Conservation (phyloP, 768 basidiomycete genomes). For the Favolaschia claudopus region DNA sequence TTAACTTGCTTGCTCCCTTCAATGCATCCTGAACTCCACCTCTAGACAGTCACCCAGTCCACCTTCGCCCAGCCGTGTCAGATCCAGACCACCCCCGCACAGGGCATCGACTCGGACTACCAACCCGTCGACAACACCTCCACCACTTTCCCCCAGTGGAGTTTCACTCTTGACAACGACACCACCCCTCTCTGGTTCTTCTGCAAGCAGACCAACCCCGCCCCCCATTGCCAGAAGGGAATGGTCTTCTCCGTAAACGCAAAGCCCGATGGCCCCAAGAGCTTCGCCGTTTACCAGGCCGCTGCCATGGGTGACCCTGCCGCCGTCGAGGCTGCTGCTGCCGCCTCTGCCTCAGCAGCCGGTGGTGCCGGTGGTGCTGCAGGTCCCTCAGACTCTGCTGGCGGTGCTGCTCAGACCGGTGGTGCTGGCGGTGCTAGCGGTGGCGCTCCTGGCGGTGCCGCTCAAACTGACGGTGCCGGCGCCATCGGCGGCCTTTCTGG, state of each 20-base stretch:
- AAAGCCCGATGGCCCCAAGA: constrained; percentile 46
- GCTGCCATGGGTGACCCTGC: constrained; percentile 8
- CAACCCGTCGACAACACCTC: constrained; percentile 43
- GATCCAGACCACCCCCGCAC: constrained; percentile 39
- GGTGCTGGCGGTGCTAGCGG: constrained; percentile 11
- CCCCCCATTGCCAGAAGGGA: constrained; percentile 57
- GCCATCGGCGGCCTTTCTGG: constrained; percentile 25
- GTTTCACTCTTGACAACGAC: constrained; percentile 53
- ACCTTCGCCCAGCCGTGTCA: constrained; percentile 63
- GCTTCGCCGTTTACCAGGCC: constrained; percentile 56
- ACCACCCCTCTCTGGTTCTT: constrained; percentile 68
- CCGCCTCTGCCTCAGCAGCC: neutral
- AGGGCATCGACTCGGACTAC: constrained; percentile 63
- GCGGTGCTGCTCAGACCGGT: constrained; percentile 11
- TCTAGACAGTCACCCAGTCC: constrained; percentile 66
- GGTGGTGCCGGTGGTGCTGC: neutral
- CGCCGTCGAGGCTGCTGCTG: constrained; percentile 10
- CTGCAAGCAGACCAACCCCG: constrained; percentile 53
- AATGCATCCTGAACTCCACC: neutral
- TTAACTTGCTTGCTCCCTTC: neutral
- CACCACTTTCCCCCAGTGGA: constrained; percentile 49
- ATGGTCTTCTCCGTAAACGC: constrained; percentile 72
- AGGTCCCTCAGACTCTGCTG: constrained; percentile 15
- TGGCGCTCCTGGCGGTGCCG: constrained; percentile 22
- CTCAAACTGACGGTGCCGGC: constrained; percentile 22